Percentiles rank a stretch among this genome's conserved stretches.
These are phyloP conservation scores for Lentinula detonsa DNA, from an alignment of 768 basidiomycete genomes.

Conservation along the genomic window DNA sequence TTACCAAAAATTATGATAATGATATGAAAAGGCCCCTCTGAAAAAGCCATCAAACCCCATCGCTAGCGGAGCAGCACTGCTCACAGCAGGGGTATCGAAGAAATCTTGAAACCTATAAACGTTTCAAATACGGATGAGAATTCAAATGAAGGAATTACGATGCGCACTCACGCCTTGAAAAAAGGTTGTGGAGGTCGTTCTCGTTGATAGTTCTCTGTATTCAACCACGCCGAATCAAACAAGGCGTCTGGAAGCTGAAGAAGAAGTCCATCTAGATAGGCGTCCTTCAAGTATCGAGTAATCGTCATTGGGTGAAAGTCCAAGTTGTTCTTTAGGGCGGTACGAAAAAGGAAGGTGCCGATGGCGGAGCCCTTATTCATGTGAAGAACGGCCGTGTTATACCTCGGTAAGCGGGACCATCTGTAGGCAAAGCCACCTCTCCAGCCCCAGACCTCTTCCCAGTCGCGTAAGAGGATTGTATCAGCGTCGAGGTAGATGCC, in stretches of 20 bases:
- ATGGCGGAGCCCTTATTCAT: conserved; percentile 91
- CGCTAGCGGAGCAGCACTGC: conserved; percentile 78
- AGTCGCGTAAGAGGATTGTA: conserved; percentile 91
- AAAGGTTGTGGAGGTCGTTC: conserved; percentile 93
- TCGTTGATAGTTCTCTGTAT: conserved; percentile 86
- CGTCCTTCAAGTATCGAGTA: conserved; percentile 85
- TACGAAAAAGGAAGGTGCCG: conserved; percentile 90
- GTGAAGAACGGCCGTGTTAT: conserved; percentile 94
- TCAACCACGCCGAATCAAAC: conserved; percentile 96
- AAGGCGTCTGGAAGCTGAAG: conserved; percentile 90
- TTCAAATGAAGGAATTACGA: neutral
- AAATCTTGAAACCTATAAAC: conserved; percentile 73
- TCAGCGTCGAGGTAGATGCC: conserved; percentile 97
- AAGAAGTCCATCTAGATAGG: conserved; percentile 75
- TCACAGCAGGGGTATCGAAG: conserved; percentile 71
- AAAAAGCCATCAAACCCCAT: conserved; percentile 95
- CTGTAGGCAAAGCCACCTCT: conserved; percentile 95
- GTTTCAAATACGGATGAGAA: neutral
- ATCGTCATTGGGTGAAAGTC: conserved; percentile 99
- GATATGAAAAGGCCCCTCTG: conserved; percentile 92
- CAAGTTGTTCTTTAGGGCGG: conserved; percentile 86
- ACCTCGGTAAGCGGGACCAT: conserved; percentile 89
- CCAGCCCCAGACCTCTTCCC: conserved; percentile 99
- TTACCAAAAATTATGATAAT: conserved; percentile 92
- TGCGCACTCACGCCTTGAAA: conserved; percentile 65